Conservation (phyloP, 225 moss, liverwort and hornwort species). For the Physcomitrellopsis africana region DNA sequence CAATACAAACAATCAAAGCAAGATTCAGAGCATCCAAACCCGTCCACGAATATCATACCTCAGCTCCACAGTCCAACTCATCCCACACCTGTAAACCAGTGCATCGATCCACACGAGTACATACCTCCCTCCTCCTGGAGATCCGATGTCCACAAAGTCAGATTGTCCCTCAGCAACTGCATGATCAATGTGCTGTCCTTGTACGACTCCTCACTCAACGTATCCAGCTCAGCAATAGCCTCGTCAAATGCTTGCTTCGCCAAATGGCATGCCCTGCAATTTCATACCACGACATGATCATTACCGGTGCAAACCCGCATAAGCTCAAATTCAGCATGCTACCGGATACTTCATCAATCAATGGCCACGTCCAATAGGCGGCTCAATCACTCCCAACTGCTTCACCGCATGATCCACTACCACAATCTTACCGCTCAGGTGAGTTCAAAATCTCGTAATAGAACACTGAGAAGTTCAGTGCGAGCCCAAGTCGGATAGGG, state of each 20-base stretch:
- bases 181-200: no score
- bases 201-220: conserved; percentile 26
- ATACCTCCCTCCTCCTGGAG: conserved; percentile 34
- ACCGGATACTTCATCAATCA: conserved; percentile 19
- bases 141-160: conserved; percentile 35
- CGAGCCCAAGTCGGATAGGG: conserved; percentile 29
- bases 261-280: no score
- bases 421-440: not conserved
- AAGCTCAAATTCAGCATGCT: no score
- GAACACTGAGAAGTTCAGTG: conserved; percentile 35
- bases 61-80: no score
- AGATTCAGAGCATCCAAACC: not conserved
- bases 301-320: no score
- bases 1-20: not conserved
- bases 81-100: no score
- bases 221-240: conserved; percentile 33
- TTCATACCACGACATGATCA: no score
- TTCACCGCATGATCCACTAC: not conserved
- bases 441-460: conserved; percentile 28
- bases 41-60: no score
- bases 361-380: conserved; percentile 24
- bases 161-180: no score
- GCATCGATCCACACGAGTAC: not conserved
- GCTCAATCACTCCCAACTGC: not conserved
- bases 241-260: no score